Base-by-base conservation (phyloP, 2,329 filamentous ascomycete species). In the Westerdykella sp. region DNA sequence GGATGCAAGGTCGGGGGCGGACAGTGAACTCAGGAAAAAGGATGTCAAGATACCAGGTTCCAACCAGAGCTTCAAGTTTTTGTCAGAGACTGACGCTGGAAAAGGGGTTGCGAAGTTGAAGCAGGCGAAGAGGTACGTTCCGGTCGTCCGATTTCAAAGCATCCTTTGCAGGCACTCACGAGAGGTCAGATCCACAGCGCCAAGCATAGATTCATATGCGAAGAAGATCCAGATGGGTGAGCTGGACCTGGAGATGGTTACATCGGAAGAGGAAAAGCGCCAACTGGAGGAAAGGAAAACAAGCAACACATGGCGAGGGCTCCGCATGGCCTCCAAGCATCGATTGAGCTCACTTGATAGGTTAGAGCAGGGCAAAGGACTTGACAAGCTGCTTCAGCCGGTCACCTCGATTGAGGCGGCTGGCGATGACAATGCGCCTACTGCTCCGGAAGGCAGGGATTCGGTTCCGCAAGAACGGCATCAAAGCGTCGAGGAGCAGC, bases 271-370 rank as follows among this genome's bases (percentile, higher is more conserved):
- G 44, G 80, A 83, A 49, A 79, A 74, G 59, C 72, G 76, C 39
- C 65, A 67, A 54, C 76, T 71, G 70, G 78, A 66, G 69, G 85
- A 86, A 50, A 77, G 82, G 43, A 95, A 94, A 65, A 81, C 84
- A 15, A 95, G 88, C 71, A 91, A 94, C 66, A 85, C 82, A 44
- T 98, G 93, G 93, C 80, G 90, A 54, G 87, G 88, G 5, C 72
- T 98, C 49, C 81, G 93, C 41, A 79, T 95, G 50, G 85, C 88
- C 9, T 82, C 85, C 43, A 81, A 80, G 51, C 81, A 76, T 44
- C 85, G 84, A 55, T 76, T 97, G 52, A 77, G 80, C 36, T 72
- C 81, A 15, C 93, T 97, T 64, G 90, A 97, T 66, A 87, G 85
- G 65, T 85, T 95, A 38, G 89, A 95, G 43, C 54, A 60, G 55